A percentile compares a stretch with the other conserved stretches of the same genome.
phyloP scores from a whole-genome alignment of 139 green algal genomes.

The Astrephomene gubernaculifera region DNA sequence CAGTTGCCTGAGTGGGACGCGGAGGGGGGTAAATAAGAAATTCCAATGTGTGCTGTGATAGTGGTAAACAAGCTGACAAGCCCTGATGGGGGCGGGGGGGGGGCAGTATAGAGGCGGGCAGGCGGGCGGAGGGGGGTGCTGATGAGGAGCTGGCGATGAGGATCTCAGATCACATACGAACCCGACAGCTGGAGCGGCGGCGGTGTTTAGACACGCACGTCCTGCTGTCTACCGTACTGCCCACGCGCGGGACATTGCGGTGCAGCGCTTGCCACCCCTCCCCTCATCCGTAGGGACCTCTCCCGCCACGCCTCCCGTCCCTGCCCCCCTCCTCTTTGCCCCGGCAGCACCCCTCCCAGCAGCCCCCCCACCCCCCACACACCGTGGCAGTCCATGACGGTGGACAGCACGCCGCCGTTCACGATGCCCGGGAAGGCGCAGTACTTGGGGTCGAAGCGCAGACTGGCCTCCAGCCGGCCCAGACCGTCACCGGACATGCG shows the following conservation, averaged over 20 bases:
- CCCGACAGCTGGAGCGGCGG: no score
- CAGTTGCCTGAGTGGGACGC: conserved; percentile 75
- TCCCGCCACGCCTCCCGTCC: neutral
- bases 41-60: no score
- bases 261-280: no score
- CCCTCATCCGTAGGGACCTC: no score
- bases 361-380: conserved; percentile 40
- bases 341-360: neutral
- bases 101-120: neutral
- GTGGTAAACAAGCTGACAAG: no score
- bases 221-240: no score
- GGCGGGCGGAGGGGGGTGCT: neutral
- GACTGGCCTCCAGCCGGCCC: conserved; percentile 69
- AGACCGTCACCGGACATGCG: conserved; percentile 48
- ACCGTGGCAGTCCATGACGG: conserved; percentile 86
- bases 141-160: no score
- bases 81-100: no score
- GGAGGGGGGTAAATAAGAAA: no score
- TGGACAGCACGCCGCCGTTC: conserved; percentile 82
- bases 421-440: conserved; percentile 84
- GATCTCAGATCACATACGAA: no score
- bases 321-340: neutral
- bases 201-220: no score
- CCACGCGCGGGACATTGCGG: no score
- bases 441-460: conserved; percentile 61